Base-by-base conservation (phyloP, 495 filamentous ascomycete genomes). In the Geopyxis carbonaria region DNA sequence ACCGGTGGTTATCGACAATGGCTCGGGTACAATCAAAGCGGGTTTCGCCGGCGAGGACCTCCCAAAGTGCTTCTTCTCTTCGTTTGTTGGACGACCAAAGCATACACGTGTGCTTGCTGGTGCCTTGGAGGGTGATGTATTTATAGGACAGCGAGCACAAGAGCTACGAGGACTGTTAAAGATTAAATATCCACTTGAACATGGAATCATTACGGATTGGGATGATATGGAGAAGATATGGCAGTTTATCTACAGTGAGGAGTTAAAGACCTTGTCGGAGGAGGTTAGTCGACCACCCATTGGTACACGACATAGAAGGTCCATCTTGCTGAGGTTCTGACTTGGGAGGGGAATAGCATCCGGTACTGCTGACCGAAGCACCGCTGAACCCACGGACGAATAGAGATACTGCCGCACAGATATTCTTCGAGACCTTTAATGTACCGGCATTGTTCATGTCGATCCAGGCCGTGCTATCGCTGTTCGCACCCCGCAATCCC, bases 151-250 rank as follows among this genome's bases (percentile, higher is more conserved):
- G 46, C 75, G 81, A 55, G 86, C 86, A 75, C 53, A 56, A 35
- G 53, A 56, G 34, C 43, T 56, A 62, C 87, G 89, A 81, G 89
- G 89, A 83, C 91, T 97, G 68, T 75, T 97, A 47, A 97, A 91
- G 43, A 78, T 97, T 59, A 79, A 91, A 68, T 97, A 97, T 67
- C 89, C 89, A 55, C 92, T 97, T 60, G 89, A 97, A 73, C 89
- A 97, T 69, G 89, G 89, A 82, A 91, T 97, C 60, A 91, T 97
- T 63, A 97, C 89, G 68, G 94, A 97, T 76, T 97, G 89, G 89
- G 87, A 95, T 65, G 89, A 97, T 62, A 95, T 97, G 91, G 89
- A 97, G 71, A 95, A 93, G 75, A 97, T 97, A 59, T 97, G 89
- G 91, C 89, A 97, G 67, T 86, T 95, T 75, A 94, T 97, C 77